Percentiles rank a stretch among this genome's conserved stretches.
Conservation (phyloP, 192 early-diverging fungal genomes). For the Gonapodya prolifera region DNA sequence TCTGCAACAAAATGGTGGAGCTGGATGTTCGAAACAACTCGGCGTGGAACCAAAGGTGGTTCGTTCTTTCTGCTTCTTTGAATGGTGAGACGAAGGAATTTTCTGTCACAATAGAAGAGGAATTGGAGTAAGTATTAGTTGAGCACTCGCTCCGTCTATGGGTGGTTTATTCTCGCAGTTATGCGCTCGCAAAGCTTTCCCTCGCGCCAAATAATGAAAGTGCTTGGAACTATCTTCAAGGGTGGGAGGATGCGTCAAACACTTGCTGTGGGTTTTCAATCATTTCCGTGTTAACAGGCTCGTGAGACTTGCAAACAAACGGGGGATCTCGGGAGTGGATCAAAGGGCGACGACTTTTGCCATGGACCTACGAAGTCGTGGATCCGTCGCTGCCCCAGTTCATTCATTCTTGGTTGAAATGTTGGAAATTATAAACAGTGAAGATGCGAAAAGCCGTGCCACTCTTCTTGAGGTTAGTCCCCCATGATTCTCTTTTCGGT, state of each 20-base stretch:
- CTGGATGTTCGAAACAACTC: constrained; percentile 93
- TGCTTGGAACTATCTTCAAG: constrained; percentile 82
- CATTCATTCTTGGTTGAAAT: neutral
- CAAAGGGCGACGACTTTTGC: neutral
- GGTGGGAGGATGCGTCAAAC: constrained; percentile 37
- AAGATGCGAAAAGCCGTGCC: neutral
- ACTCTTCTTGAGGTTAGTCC: neutral
- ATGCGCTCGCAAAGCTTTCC: constrained; percentile 50
- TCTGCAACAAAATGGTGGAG: constrained; percentile 56
- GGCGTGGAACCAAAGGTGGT: constrained; percentile 96
- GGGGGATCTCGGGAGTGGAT: neutral
- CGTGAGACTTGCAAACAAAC: neutral
- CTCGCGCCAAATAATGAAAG: constrained; percentile 83
- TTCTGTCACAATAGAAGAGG: constrained; percentile 12
- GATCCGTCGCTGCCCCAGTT: neutral
- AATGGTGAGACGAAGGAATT: constrained; percentile 20
- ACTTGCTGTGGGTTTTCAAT: too few species aligned
- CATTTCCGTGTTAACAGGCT: neutral
- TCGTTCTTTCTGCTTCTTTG: constrained; percentile 39
- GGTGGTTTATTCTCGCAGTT: constrained; percentile 23
- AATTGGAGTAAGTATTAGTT: constrained; percentile 52
- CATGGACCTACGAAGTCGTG: neutral
- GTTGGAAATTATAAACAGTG: neutral
- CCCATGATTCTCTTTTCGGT: neutral
- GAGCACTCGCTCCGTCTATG: neutral